Evolutionary conservation across 495 filamentous ascomycete species (phyloP).

Genomic region (Hypoxylon crocopeplum): DNA sequence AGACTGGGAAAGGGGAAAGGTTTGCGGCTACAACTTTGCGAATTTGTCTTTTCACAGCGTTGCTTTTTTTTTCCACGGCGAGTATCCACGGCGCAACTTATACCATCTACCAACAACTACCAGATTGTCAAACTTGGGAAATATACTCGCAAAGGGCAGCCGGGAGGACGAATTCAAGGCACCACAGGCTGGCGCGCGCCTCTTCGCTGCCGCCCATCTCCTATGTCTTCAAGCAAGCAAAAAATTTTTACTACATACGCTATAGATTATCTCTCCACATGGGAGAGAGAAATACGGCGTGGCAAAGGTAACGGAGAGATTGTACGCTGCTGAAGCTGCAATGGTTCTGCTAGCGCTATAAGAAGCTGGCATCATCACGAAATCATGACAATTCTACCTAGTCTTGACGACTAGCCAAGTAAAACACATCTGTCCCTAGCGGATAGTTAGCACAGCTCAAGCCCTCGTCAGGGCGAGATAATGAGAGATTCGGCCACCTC

Average conservation of each 20-base stretch:
- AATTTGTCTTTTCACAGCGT: conserved; percentile 39
- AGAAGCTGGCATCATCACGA: conserved; percentile 39
- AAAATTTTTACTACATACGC: conserved; percentile 6
- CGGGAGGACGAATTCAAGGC: conserved; percentile 30
- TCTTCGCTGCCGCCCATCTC: conserved; percentile 42
- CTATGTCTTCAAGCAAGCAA: conserved; percentile 37
- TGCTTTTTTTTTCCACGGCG: conserved; percentile 34
- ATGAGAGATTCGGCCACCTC: conserved; percentile 58
- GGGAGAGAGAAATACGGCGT: conserved; percentile 16
- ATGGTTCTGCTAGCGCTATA: conserved; percentile 36
- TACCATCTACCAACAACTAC: conserved; percentile 12
- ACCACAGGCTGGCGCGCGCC: conserved; percentile 46
- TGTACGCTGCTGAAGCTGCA: conserved; percentile 29
- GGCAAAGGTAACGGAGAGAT: conserved; percentile 26
- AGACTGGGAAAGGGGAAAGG: conserved; percentile 31
- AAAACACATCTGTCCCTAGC: conserved; percentile 28
- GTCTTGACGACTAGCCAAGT: conserved; percentile 40
- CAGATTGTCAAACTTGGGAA: conserved; percentile 33
- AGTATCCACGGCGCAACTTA: conserved; percentile 31
- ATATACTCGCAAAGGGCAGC: conserved; percentile 25
- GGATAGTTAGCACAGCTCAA: conserved; percentile 44
- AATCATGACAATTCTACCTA: conserved; percentile 21
- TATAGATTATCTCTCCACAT: conserved; percentile 13
- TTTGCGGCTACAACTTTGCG: conserved; percentile 34
- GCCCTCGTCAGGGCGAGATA: conserved; percentile 52